phyloP scores from a whole-genome alignment of 768 basidiomycete species.

The Paxillus ammoniavirescens region DNA sequence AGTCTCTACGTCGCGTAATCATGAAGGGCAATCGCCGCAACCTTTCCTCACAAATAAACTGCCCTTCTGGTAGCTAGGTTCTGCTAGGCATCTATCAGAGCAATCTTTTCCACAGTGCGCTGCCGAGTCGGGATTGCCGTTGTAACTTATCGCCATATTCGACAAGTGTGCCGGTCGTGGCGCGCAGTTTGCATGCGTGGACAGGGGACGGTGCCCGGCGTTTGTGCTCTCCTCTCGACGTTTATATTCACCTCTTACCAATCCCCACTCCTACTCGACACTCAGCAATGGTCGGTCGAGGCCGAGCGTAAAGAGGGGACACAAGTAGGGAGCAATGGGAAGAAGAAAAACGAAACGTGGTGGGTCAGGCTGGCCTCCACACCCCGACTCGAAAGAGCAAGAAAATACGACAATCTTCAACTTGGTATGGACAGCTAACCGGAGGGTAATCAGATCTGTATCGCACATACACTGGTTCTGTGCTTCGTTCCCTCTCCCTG shows the following conservation, averaged over 20 bases:
- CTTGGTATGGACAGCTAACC: slow-evolving; percentile 19
- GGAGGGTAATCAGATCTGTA: slow-evolving; percentile 36
- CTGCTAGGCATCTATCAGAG: slow-evolving; percentile 41
- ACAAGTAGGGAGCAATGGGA: slow-evolving; percentile 32
- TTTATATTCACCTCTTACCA: slow-evolving; percentile 49
- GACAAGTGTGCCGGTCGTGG: slow-evolving; percentile 29
- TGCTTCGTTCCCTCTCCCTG: slow-evolving; percentile 46
- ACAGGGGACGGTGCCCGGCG: slow-evolving; percentile 40
- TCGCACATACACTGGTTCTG: slow-evolving; percentile 44
- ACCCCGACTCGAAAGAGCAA: slow-evolving; percentile 5
- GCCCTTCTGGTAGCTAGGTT: too few relatives aligned
- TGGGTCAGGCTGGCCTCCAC: slow-evolving; percentile 25
- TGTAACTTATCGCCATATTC: slow-evolving; percentile 38
- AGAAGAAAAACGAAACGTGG: slow-evolving; percentile 33
- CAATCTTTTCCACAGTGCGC: slow-evolving; percentile 41
- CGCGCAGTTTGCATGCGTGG: slow-evolving; percentile 27
- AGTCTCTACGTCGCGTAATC: too few relatives aligned
- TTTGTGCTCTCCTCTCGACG: slow-evolving; percentile 45
- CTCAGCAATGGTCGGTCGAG: slow-evolving; percentile 45
- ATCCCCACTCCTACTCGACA: slow-evolving; percentile 37
- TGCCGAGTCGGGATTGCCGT: slow-evolving; percentile 41
- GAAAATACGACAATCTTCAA: slow-evolving; percentile 12
- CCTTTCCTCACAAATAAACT: too few relatives aligned
- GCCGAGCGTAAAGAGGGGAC: slow-evolving; percentile 39
- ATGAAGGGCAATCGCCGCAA: too few relatives aligned